Evolutionary conservation across 1,139 yeast species (phyloP).

Genomic region (Trichomonascaceae sp.): DNA sequence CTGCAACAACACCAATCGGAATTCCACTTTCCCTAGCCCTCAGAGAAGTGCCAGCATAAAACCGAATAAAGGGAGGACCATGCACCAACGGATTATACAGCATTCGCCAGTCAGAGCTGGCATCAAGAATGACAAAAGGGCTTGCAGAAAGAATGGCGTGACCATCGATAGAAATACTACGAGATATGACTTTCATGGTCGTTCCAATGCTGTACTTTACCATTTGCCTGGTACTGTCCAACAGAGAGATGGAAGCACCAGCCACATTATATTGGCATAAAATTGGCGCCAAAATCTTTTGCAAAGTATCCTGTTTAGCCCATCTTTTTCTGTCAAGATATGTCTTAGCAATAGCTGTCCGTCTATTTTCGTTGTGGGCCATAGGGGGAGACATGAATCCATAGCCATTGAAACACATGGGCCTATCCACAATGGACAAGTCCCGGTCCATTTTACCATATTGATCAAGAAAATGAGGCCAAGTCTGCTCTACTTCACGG

Average conservation of each 20-base stretch:
- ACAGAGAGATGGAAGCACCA: constrained; percentile 54
- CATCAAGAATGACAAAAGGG: constrained; percentile 50
- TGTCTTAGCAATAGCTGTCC: constrained; percentile 35
- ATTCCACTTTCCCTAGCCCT: constrained; percentile 33
- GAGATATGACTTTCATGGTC: constrained; percentile 38
- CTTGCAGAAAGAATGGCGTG: constrained; percentile 58
- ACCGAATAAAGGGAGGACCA: constrained; percentile 52
- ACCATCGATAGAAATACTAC: constrained; percentile 56
- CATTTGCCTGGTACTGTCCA: constrained; percentile 44
- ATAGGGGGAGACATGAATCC: constrained; percentile 56
- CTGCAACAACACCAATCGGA: constrained; percentile 54
- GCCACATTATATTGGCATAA: constrained; percentile 28
- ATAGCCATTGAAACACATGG: constrained; percentile 43
- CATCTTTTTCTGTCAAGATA: constrained; percentile 46
- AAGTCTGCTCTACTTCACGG: constrained; percentile 38
- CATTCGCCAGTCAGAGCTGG: constrained; percentile 64
- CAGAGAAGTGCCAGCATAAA: constrained; percentile 61
- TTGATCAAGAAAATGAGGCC: constrained; percentile 55
- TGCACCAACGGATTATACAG: constrained; percentile 54
- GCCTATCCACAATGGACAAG: constrained; percentile 50
- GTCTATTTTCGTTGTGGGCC: constrained; percentile 22
- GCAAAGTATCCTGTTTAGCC: constrained; percentile 41
- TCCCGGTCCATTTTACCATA: constrained; percentile 58
- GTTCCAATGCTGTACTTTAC: constrained; percentile 44
- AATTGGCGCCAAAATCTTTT: constrained; percentile 31